Conservation (phyloP, 768 basidiomycete species). For the Lactarius vividus region DNA sequence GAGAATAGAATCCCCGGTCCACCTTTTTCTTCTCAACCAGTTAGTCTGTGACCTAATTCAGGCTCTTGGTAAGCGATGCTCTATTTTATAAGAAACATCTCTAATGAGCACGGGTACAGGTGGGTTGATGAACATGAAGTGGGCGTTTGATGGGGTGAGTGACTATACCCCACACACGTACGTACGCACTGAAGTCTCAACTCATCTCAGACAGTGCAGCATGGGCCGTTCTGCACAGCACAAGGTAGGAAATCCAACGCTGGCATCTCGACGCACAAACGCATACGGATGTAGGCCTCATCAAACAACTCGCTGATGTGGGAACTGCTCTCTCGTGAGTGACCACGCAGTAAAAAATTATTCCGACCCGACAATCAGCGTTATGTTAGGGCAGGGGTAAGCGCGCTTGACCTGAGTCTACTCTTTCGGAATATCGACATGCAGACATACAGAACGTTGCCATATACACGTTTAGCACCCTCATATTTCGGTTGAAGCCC, state of each 20-base stretch:
- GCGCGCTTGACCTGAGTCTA: neutral
- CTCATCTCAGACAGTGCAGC: conserved; percentile 1
- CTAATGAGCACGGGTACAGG: conserved; percentile 31
- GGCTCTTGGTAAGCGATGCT: conserved; percentile 29
- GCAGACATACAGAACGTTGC: conserved; percentile 36
- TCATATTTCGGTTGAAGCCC: conserved; percentile 37
- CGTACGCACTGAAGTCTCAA: neutral
- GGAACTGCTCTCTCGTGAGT: conserved; percentile 28
- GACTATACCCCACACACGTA: neutral
- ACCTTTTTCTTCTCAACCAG: conserved; percentile 34
- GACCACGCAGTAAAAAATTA: neutral
- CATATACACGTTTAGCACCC: conserved; percentile 40
- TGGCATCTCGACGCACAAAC: neutral
- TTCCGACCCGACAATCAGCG: neutral
- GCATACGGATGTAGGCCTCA: conserved; percentile 12
- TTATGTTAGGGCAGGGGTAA: conserved; percentile 15
- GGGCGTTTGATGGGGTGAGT: conserved; percentile 37
- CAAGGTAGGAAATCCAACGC: conserved; percentile 15
- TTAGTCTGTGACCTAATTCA: conserved; percentile 33
- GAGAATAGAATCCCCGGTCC: conserved; percentile 30
- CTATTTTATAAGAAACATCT: neutral
- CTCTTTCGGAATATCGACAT: neutral
- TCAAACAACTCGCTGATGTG: conserved; percentile 25
- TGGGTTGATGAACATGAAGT: conserved; percentile 39
- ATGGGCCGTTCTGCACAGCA: conserved; percentile 15